Evolutionary conservation across 805 yeast species (phyloP).

Genomic region (Sugiyamaella valdiviana): DNA sequence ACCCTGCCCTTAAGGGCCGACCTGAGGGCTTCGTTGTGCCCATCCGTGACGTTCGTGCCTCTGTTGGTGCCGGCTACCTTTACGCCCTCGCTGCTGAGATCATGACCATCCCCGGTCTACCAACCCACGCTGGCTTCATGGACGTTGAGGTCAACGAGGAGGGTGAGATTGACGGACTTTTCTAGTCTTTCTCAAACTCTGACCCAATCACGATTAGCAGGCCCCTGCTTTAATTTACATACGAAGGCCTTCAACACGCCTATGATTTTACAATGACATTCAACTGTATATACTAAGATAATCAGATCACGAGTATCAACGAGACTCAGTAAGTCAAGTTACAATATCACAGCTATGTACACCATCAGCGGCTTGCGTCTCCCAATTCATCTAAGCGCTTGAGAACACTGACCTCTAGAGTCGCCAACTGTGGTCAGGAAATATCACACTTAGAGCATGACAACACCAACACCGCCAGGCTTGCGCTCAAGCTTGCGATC

Average conservation of each 20-base stretch:
- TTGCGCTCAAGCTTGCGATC: slow-evolving; percentile 48
- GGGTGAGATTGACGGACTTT: slow-evolving; percentile 91
- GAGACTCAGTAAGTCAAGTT: no score
- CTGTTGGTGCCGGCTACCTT: slow-evolving; percentile 94
- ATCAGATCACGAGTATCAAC: no score
- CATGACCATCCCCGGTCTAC: slow-evolving; percentile 94
- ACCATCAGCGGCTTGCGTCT: no score
- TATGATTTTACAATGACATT: slow-evolving; percentile 3
- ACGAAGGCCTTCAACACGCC: background rate
- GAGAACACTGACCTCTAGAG: no score
- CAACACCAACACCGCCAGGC: slow-evolving; percentile 85
- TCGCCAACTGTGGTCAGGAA: no score
- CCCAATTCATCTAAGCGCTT: no score
- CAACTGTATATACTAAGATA: slow-evolving; percentile 5
- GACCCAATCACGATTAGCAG: no score
- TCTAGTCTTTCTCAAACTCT: slow-evolving; percentile 42
- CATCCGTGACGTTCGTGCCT: slow-evolving; percentile 86
- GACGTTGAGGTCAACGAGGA: slow-evolving; percentile 88
- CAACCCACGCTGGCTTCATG: slow-evolving; percentile 95
- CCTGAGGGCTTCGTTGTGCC: slow-evolving; percentile 93
- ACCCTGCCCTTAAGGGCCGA: slow-evolving; percentile 87
- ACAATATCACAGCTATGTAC: no score
- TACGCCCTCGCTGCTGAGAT: slow-evolving; percentile 96
- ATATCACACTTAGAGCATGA: slow-evolving; percentile 50
- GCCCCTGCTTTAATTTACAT: no score